phyloP scores from a whole-genome alignment of 192 early-diverging fungal species.

The Linnemannia zychae region DNA sequence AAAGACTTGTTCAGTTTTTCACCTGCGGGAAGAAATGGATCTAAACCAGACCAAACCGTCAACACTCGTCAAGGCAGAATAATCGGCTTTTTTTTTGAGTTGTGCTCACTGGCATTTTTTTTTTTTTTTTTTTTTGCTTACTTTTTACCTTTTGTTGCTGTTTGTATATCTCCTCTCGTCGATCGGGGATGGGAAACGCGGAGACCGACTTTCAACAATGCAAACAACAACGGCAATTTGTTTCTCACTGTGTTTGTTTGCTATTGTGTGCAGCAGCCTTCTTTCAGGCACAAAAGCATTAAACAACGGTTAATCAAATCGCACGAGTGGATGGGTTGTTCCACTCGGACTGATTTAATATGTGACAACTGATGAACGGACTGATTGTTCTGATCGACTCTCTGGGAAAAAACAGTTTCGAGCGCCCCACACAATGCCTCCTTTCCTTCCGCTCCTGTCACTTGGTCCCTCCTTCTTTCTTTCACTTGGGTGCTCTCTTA shows the following conservation, averaged over 20 bases:
- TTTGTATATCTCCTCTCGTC: background rate
- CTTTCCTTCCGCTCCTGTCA: background rate
- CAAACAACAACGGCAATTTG: background rate
- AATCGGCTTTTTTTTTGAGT: background rate
- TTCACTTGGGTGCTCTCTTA: background rate
- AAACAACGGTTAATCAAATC: background rate
- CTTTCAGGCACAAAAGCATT: background rate
- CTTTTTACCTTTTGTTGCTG: background rate
- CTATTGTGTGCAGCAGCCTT: background rate
- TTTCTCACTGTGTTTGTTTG: background rate
- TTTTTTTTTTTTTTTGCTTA: background rate
- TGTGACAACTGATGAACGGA: background rate
- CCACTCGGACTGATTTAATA: background rate
- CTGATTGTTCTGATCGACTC: background rate
- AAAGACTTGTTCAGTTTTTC: conserved; percentile 1
- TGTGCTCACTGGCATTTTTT: background rate
- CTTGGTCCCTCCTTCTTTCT: too few relatives aligned
- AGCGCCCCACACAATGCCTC: background rate
- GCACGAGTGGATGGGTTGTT: background rate
- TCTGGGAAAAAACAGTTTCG: background rate
- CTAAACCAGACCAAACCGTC: conserved; percentile 33
- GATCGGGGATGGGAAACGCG: background rate
- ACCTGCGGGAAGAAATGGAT: conserved; percentile 28
- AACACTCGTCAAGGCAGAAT: conserved; percentile 7
- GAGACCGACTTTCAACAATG: background rate